Evolutionary conservation across 1,139 yeast genomes (phyloP).

Genomic region (Pichia norvegensis): DNA sequence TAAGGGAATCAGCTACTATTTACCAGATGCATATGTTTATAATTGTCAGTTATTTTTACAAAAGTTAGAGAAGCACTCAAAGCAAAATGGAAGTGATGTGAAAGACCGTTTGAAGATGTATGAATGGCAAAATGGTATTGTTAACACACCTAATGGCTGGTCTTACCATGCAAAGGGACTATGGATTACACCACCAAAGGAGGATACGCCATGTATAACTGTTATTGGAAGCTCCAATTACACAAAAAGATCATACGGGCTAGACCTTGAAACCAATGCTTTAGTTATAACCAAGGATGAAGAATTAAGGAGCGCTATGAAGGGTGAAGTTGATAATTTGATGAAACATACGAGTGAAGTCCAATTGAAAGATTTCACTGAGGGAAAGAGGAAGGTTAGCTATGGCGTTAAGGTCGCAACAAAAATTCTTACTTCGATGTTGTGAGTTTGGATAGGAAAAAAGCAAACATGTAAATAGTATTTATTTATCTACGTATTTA

Average conservation of each 20-base stretch:
- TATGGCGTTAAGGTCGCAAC: constrained; percentile 59
- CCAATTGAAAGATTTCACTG: constrained; percentile 44
- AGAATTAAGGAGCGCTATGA: constrained; percentile 49
- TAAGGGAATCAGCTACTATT: constrained; percentile 68
- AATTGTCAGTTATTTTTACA: constrained; percentile 62
- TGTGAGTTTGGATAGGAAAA: constrained; percentile 32
- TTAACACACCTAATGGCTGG: constrained; percentile 83
- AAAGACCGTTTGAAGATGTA: constrained; percentile 46
- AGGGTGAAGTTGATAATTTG: constrained; percentile 56
- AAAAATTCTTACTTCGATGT: constrained; percentile 54
- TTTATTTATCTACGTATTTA: background rate
- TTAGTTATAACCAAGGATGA: constrained; percentile 65
- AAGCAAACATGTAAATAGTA: background rate
- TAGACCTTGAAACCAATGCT: constrained; percentile 85
- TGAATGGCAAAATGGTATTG: constrained; percentile 87
- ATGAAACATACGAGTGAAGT: constrained; percentile 45
- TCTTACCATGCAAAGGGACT: constrained; percentile 98
- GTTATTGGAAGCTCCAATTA: constrained; percentile 90
- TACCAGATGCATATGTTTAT: constrained; percentile 83
- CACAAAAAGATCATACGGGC: constrained; percentile 80
- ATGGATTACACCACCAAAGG: constrained; percentile 67
- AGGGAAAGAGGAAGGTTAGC: constrained; percentile 52
- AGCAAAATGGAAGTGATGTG: constrained; percentile 26
- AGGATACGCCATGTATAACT: constrained; percentile 57
- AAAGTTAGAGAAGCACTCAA: constrained; percentile 29